Evolutionary conservation across 805 yeast genomes (phyloP).

Genomic region (Hanseniaspora lindneri): DNA sequence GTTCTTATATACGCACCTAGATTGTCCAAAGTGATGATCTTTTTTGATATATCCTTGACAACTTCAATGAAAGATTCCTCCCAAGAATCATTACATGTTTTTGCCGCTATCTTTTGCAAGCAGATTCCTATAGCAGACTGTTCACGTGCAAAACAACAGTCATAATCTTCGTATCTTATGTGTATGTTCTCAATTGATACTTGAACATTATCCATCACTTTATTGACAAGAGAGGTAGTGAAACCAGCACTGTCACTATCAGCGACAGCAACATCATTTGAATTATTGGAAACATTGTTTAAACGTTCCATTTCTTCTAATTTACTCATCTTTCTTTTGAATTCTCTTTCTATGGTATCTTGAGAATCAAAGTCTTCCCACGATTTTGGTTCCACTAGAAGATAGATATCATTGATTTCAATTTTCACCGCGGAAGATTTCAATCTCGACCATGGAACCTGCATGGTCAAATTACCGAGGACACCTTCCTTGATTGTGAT

Average conservation of each 20-base stretch:
- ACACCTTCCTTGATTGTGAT: constrained; percentile 81
- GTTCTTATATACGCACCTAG: constrained; percentile 80
- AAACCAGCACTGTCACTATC: constrained; percentile 58
- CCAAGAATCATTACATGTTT: constrained; percentile 81
- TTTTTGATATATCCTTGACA: constrained; percentile 54
- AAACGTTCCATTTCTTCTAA: constrained; percentile 50
- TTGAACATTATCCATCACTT: constrained; percentile 85
- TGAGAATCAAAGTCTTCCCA: constrained; percentile 41
- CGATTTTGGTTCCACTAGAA: constrained; percentile 66
- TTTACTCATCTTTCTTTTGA: constrained; percentile 52
- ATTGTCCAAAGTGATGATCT: constrained; percentile 61
- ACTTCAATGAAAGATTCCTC: constrained; percentile 70
- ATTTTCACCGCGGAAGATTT: constrained; percentile 87
- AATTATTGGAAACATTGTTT: constrained; percentile 34
- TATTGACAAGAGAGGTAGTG: constrained; percentile 75
- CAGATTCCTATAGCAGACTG: constrained; percentile 81
- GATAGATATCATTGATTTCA: constrained; percentile 70
- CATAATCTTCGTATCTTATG: constrained; percentile 75
- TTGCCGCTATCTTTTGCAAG: constrained; percentile 76
- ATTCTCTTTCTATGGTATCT: constrained; percentile 48
- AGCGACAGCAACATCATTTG: constrained; percentile 27
- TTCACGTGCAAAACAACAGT: constrained; percentile 49
- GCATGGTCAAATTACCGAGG: constrained; percentile 75
- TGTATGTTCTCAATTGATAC: constrained; percentile 85
- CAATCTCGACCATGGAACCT: constrained; percentile 93